Evolutionary conservation across 2,329 filamentous ascomycete genomes (phyloP), one percentile per base, ranked within the genome.

Genomic region (Ascochyta pisi): DNA sequence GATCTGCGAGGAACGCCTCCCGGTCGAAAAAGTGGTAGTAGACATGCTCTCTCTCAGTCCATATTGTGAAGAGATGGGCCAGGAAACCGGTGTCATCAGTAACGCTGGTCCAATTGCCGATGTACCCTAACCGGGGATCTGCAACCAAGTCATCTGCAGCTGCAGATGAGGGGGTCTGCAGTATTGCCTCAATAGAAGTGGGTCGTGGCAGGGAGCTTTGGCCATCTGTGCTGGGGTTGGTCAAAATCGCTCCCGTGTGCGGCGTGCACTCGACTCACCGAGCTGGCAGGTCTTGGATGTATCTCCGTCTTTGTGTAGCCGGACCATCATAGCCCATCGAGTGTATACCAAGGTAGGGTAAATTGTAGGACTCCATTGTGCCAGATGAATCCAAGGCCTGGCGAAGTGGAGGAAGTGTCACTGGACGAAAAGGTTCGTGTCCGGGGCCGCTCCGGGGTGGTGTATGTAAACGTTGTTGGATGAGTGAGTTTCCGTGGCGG

Each of bases 21-120:
- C 67, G 67, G 33, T 73, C 70, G 8, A 73, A 34, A 37, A 68
- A 70, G 41, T 71, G 69, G 40, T 66, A 71, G 46, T 68, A 73
- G 16, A 48, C 50, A 45, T 68, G 60, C 35, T 73, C 69, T 51
- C 64, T 66, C 16, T 50, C 52, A 46, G 68, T 60, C 70, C 70
- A 73, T 7, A 55, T 50, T 10, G 61, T 61, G 41, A 73, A 54
- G 23, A 73, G 60, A n/a, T 61, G 54, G 5, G 60, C 42, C 4
- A 73, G 37, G 5, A 71, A 55, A 24, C 59, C 50, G 15, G 34
- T 47, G 34, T 71, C 63, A 23, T 60, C 47, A 0, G 62, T 66
- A 6, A 69, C 62, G 6, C 34, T 54, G 6, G 70, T 73, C 69
- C 70, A 73, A 26, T 65, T 55, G 33, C 42, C 50, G 3, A 59